A percentile compares a stretch with the other conserved stretches of the same genome.
These are phyloP conservation scores for Elaeis oleifera DNA, from an alignment of 202 grass and related monocot species.

Conservation along the genomic window DNA sequence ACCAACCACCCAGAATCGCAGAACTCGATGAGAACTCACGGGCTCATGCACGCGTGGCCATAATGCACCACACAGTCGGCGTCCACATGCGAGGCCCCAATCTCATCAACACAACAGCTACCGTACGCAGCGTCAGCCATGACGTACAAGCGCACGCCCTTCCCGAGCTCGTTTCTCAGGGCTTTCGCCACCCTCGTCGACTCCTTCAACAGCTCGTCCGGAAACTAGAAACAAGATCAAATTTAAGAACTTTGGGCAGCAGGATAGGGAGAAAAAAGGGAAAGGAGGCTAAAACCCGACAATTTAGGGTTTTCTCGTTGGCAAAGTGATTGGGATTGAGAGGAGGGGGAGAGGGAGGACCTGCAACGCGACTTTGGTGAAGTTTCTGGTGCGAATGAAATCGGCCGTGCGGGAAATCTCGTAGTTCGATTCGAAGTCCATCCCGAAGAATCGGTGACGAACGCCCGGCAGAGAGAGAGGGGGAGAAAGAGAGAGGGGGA, in stretches of 20 bases:
- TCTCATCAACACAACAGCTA: conserved; percentile 89
- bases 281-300: not conserved
- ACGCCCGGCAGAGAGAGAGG: not conserved
- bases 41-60: conserved; percentile 95
- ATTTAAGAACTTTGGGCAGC: not conserved
- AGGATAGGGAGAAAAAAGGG: not conserved
- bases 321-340: not conserved
- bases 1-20: not conserved
- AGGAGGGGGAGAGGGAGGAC: conserved; percentile 9
- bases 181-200: conserved; percentile 26
- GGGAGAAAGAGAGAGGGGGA: not conserved
- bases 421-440: conserved; percentile 58
- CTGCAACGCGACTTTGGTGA: conserved; percentile 78
- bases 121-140: conserved; percentile 91
- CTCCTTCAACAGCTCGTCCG: conserved; percentile 85
- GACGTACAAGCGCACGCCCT: conserved; percentile 51
- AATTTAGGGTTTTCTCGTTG: not conserved
- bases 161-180: conserved; percentile 14
- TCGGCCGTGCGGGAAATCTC: conserved; percentile 48
- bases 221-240: conserved; percentile 36
- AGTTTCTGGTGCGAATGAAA: conserved; percentile 42
- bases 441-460: conserved; percentile 10
- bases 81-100: conserved; percentile 71
- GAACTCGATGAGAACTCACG: conserved; percentile 31
- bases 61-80: conserved; percentile 88